A percentile compares a stretch with the other conserved stretches of the same genome.
Conservation (phyloP, 2,329 filamentous ascomycete species). For the Beauveria varroae region DNA sequence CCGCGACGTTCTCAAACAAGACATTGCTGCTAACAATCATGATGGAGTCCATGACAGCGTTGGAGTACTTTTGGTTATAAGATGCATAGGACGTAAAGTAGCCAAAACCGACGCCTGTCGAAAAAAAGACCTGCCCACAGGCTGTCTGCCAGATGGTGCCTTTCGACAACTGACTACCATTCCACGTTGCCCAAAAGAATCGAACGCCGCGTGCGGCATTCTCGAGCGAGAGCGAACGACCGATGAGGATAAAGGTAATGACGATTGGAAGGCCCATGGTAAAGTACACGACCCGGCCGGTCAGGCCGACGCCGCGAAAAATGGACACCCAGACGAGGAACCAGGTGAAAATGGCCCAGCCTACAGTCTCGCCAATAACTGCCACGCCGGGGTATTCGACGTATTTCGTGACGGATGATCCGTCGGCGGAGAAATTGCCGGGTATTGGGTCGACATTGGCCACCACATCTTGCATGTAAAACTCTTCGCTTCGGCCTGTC, state of each 20-base stretch:
- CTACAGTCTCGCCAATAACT: slow-evolving; percentile 48
- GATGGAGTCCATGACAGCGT: slow-evolving; percentile 51
- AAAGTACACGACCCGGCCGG: slow-evolving; percentile 52
- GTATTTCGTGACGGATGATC: slow-evolving; percentile 32
- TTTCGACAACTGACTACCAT: slow-evolving; percentile 39
- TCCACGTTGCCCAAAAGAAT: slow-evolving; percentile 38
- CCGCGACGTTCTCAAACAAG: slow-evolving; percentile 47
- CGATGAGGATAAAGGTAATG: slow-evolving; percentile 48
- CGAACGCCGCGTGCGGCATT: slow-evolving; percentile 46
- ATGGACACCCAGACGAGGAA: slow-evolving; percentile 53
- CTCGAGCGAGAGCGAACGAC: slow-evolving; percentile 43
- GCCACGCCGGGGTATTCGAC: slow-evolving; percentile 37
- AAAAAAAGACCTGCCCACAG: slow-evolving; percentile 53
- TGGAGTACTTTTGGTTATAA: slow-evolving; percentile 50
- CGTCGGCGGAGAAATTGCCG: slow-evolving; percentile 31
- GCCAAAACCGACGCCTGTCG: slow-evolving; percentile 50
- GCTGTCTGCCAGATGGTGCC: slow-evolving; percentile 53
- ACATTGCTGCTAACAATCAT: slow-evolving; percentile 49
- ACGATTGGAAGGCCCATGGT: slow-evolving; percentile 54
- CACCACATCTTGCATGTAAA: slow-evolving; percentile 43
- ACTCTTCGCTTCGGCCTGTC: slow-evolving; percentile 41
- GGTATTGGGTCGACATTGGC: slow-evolving; percentile 35
- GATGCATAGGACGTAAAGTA: slow-evolving; percentile 53
- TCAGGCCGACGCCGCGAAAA: slow-evolving; percentile 50
- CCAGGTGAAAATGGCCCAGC: slow-evolving; percentile 52